Percentiles rank a stretch among this genome's conserved stretches.
These are phyloP conservation scores for Echria macrotheca DNA, from an alignment of 495 filamentous ascomycete species.

Conservation along the genomic window DNA sequence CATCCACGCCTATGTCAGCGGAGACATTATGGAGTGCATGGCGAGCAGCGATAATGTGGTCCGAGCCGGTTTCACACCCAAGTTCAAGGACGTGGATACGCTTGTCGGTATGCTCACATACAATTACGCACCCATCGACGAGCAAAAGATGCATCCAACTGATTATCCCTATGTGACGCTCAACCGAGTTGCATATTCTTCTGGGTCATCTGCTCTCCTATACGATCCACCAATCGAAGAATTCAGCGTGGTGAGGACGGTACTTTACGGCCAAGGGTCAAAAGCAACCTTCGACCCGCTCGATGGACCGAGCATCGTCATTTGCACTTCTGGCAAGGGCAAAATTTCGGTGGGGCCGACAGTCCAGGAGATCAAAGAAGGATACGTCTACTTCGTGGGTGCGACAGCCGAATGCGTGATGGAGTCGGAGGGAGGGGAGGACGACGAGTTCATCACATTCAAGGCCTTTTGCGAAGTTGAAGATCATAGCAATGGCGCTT, in stretches of 20 bases:
- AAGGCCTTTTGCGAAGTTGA: conserved; percentile 92
- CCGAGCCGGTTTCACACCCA: conserved; percentile 93
- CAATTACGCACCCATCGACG: conserved; percentile 82
- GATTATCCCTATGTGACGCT: conserved; percentile 80
- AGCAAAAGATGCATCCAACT: conserved; percentile 83
- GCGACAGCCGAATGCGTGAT: conserved; percentile 80
- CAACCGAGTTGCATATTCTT: conserved; percentile 71
- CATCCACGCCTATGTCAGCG: conserved; percentile 92
- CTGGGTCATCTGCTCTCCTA: conserved; percentile 59
- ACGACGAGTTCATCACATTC: conserved; percentile 72
- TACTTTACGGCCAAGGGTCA: conserved; percentile 61
- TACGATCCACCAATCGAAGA: conserved; percentile 98
- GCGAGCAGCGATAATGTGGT: conserved; percentile 96
- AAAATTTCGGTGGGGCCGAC: conserved; percentile 74
- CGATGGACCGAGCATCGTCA: conserved; percentile 86
- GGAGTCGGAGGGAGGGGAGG: conserved; percentile 54
- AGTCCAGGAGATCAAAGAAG: conserved; percentile 60
- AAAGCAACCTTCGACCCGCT: conserved; percentile 83
- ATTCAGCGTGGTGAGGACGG: conserved; percentile 82
- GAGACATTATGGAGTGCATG: conserved; percentile 99
- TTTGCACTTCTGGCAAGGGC: conserved; percentile 78
- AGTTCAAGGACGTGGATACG: conserved; percentile 93
- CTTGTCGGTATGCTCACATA: conserved; percentile 93
- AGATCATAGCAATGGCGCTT: conserved; percentile 26
- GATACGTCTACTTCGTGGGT: conserved; percentile 88